These are phyloP conservation scores for Fraxinus paxiana DNA, from an alignment of 305 asterid species.

Conservation along the genomic window DNA sequence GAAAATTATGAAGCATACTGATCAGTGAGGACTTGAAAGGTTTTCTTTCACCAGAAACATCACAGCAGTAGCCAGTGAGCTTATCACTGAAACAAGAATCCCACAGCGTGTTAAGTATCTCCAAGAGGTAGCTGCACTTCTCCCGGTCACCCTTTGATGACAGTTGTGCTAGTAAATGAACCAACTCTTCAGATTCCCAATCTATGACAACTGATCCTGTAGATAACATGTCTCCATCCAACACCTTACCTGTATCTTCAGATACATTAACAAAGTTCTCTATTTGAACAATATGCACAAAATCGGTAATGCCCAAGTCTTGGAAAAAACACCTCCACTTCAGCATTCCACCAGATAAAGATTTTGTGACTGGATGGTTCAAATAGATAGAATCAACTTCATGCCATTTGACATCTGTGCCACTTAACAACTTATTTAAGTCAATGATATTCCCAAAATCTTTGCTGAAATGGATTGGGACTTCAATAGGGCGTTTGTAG, in stretches of 20 bases:
- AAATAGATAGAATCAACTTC: conserved; percentile 56
- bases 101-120: conserved; percentile 83
- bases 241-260: conserved; percentile 29
- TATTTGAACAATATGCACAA: conserved; percentile 59
- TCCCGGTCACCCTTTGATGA: conserved; percentile 51
- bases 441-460: conserved; percentile 58
- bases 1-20: conserved; percentile 50
- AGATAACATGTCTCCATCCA: conserved; percentile 34
- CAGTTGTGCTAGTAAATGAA: conserved; percentile 46
- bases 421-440: conserved; percentile 49
- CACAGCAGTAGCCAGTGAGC: conserved; percentile 45
- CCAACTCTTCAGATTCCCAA: conserved; percentile 82
- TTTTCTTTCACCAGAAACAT: conserved; percentile 47
- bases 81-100: conserved; percentile 66
- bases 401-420: conserved; percentile 64
- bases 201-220: conserved; percentile 40
- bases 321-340: conserved; percentile 78
- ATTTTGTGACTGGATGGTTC: conserved; percentile 64
- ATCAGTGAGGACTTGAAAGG: conserved; percentile 51
- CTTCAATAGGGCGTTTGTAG: conserved; percentile 50
- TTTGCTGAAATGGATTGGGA: conserved; percentile 64
- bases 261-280: conserved; percentile 47
- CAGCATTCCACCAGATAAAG: conserved; percentile 49
- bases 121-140: conserved; percentile 66
- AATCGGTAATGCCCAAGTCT: conserved; percentile 73